phyloP scores from a whole-genome alignment of 1,284 basidiomycete genomes.

The Volvariella volvacea region DNA sequence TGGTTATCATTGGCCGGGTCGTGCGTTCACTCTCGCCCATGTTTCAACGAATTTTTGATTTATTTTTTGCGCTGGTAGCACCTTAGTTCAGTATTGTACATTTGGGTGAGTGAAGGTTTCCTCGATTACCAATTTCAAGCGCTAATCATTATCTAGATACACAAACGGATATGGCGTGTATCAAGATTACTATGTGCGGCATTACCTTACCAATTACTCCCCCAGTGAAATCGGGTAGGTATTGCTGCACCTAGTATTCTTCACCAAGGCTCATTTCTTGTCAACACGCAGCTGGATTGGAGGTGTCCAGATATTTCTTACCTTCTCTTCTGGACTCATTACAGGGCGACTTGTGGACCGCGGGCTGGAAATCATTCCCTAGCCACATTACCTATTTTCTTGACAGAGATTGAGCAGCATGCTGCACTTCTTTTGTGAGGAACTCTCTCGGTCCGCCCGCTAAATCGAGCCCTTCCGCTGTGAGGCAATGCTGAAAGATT shows the following conservation, averaged over 20 bases:
- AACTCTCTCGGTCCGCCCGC: too few relatives aligned
- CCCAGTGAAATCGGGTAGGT: constrained; percentile 21
- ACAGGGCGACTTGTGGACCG: constrained; percentile 24
- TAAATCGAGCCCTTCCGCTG: too few relatives aligned
- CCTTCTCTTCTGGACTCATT: constrained; percentile 22
- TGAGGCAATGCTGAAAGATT: too few relatives aligned
- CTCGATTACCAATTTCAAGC: neutral
- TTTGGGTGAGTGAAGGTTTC: constrained; percentile 16
- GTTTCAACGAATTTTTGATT: neutral
- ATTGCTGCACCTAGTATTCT: neutral
- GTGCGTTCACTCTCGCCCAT: constrained; percentile 14
- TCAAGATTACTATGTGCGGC: constrained; percentile 21
- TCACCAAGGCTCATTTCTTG: too few relatives aligned
- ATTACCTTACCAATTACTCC: constrained; percentile 15
- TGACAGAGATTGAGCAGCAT: too few relatives aligned
- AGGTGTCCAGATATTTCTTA: constrained; percentile 24
- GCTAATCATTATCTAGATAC: constrained; percentile 14
- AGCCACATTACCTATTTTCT: too few relatives aligned
- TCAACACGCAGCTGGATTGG: constrained; percentile 25
- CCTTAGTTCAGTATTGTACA: constrained; percentile 20
- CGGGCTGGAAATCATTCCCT: too few relatives aligned
- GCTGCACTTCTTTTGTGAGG: too few relatives aligned
- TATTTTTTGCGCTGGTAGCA: constrained; percentile 11
- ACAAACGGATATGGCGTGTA: constrained; percentile 28
- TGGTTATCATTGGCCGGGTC: constrained; percentile 23